Conservation (phyloP, 306 rosid genomes). For the Cicer cuneatum region DNA sequence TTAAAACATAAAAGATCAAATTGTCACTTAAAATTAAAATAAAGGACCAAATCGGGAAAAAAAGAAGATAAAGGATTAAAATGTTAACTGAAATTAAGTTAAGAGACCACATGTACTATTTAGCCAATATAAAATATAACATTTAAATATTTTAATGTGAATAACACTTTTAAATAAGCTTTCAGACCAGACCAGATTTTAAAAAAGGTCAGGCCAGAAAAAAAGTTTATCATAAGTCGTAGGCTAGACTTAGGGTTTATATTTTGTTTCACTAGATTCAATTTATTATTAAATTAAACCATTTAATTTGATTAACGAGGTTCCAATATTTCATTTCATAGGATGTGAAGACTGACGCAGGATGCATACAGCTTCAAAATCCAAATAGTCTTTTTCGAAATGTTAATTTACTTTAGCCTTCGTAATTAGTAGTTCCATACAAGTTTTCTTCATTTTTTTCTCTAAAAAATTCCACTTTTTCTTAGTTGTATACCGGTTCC, state of each 20-base stretch:
- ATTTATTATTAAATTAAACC: not conserved
- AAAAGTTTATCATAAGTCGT: too few species aligned
- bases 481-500: too few species aligned
- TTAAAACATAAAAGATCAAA: too few species aligned
- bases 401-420: not conserved
- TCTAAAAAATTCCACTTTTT: not conserved
- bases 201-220: not conserved
- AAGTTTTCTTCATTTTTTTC: conserved; percentile 11
- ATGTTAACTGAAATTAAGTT: too few species aligned
- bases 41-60: too few species aligned
- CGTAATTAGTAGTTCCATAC: not conserved
- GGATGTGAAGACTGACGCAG: not conserved
- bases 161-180: too few species aligned
- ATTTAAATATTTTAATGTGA: too few species aligned
- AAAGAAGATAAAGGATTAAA: too few species aligned
- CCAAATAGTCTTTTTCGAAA: not conserved
- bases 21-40: too few species aligned
- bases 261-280: not conserved
- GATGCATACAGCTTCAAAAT: conserved; percentile 2
- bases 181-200: not conserved
- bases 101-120: too few species aligned
- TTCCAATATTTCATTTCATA: not conserved
- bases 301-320: conserved; percentile 3
- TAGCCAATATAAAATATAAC: too few species aligned
- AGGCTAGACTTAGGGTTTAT: too few species aligned